These are phyloP conservation scores for Aspergillus phoenicis DNA, from an alignment of 2,329 filamentous ascomycete species.

Conservation along the genomic window DNA sequence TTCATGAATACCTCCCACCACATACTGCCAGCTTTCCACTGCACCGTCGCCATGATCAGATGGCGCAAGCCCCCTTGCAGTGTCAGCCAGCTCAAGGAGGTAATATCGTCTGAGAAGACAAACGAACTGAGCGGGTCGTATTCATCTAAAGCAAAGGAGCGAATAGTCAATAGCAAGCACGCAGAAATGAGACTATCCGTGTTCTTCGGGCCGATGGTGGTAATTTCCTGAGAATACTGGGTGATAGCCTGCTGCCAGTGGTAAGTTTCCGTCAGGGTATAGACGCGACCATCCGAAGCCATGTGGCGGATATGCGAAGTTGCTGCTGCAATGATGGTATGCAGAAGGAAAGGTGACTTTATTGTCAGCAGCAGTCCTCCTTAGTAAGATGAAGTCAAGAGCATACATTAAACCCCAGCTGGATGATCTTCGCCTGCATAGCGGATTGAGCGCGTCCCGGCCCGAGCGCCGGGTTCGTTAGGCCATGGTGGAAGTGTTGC, in stretches of 20 bases:
- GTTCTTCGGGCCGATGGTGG: constrained; percentile 31
- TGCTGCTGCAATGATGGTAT: constrained; percentile 37
- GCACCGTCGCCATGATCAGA: constrained; percentile 29
- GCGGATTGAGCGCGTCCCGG: constrained; percentile 18
- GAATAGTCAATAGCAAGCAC: constrained; percentile 40
- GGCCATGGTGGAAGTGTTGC: constrained; percentile 33
- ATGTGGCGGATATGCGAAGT: constrained; percentile 35
- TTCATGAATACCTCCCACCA: constrained; percentile 38
- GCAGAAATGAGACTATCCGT: constrained; percentile 44
- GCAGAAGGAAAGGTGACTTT: constrained; percentile 43
- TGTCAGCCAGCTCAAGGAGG: constrained; percentile 40
- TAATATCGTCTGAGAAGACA: constrained; percentile 37
- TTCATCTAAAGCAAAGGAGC: constrained; percentile 36
- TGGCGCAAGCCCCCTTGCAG: constrained; percentile 39
- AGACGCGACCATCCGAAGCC: constrained; percentile 28
- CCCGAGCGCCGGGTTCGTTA: constrained; percentile 19
- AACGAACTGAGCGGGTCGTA: constrained; percentile 38
- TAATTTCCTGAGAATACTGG: constrained; percentile 38
- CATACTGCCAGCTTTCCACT: constrained; percentile 36
- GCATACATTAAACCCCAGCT: constrained; percentile 36
- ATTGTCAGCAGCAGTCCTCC: neutral
- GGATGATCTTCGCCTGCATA: constrained; percentile 30
- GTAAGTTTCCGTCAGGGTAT: constrained; percentile 35
- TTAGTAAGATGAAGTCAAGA: neutral
- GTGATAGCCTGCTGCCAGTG: constrained; percentile 43